Evolutionary conservation across 805 yeast genomes (phyloP).

Genomic region (Nakazawaea wickerhamii): DNA sequence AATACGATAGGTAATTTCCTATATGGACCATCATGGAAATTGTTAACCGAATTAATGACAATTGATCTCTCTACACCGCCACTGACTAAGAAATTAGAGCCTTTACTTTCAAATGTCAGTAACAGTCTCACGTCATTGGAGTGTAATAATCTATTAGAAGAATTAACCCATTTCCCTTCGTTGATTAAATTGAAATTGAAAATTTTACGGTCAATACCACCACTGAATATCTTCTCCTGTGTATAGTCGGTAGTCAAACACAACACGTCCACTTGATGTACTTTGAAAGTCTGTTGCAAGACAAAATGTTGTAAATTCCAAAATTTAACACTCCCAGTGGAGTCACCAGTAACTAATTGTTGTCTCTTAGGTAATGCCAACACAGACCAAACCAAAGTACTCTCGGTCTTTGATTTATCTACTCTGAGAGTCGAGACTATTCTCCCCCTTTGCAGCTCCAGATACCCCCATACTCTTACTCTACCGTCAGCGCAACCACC

Average conservation of each 20-base stretch:
- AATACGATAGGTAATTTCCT: conserved; percentile 65
- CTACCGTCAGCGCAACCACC: conserved; percentile 98
- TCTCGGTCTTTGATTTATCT: conserved; percentile 79
- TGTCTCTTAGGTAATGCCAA: conserved; percentile 52
- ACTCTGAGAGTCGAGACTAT: conserved; percentile 84
- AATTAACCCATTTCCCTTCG: conserved; percentile 64
- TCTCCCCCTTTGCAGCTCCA: conserved; percentile 48
- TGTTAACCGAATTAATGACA: conserved; percentile 57
- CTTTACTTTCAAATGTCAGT: conserved; percentile 62
- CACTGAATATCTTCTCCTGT: conserved; percentile 69
- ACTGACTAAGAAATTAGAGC: conserved; percentile 62
- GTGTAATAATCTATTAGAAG: conserved; percentile 74
- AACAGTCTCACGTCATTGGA: conserved; percentile 81
- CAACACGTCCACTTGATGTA: conserved; percentile 89
- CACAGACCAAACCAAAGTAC: conserved; percentile 90
- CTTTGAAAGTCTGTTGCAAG: conserved; percentile 70
- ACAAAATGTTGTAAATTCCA: conserved; percentile 85
- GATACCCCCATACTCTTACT: conserved; percentile 72
- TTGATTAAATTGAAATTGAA: conserved; percentile 58
- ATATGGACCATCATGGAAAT: conserved; percentile 68
- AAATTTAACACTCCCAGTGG: conserved; percentile 87
- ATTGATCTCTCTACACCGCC: conserved; percentile 80
- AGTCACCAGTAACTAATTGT: conserved; percentile 92
- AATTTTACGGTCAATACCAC: conserved; percentile 92
- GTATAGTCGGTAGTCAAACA: conserved; percentile 56